phyloP scores from a whole-genome alignment of 2,329 filamentous ascomycete species.

The Mycogone perniciosa region DNA sequence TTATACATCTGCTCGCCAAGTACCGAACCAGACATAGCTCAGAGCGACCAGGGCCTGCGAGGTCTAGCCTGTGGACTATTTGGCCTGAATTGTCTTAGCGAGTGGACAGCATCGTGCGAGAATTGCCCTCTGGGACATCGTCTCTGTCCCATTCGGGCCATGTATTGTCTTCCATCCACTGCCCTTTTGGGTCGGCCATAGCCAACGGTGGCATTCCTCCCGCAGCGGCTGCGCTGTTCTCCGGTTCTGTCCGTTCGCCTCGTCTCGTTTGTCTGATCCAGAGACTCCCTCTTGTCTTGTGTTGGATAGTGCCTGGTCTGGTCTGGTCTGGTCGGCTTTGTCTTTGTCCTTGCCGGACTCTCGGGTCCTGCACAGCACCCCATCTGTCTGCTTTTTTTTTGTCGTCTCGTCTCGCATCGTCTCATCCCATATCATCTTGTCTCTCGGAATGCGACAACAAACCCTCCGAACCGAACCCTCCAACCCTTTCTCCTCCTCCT shows the following conservation, averaged over 20 bases:
- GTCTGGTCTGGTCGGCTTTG: too few species aligned
- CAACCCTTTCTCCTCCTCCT: neutral
- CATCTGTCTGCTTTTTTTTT: neutral
- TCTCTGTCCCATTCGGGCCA: slow-evolving; percentile 5
- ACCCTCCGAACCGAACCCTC: neutral
- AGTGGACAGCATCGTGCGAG: neutral
- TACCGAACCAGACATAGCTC: neutral
- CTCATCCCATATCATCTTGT: neutral
- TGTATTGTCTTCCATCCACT: slow-evolving; percentile 10
- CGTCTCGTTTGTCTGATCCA: neutral
- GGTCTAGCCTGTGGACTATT: neutral
- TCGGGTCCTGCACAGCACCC: neutral
- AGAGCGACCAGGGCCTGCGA: neutral
- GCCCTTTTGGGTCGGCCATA: slow-evolving; percentile 10
- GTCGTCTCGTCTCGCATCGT: neutral
- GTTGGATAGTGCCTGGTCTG: neutral
- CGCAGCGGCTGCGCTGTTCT: neutral
- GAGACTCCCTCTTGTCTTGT: neutral
- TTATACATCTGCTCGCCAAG: neutral
- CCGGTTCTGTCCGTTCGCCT: neutral
- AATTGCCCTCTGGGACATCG: neutral
- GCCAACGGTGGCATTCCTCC: slow-evolving; percentile 12
- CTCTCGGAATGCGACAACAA: slow-evolving; percentile 14
- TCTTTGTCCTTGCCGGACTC: neutral
- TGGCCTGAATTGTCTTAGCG: slow-evolving; percentile 5